These are phyloP conservation scores for Ophiostoma novo-ulmi DNA, from an alignment of 2,329 filamentous ascomycete species.

Conservation along the genomic window DNA sequence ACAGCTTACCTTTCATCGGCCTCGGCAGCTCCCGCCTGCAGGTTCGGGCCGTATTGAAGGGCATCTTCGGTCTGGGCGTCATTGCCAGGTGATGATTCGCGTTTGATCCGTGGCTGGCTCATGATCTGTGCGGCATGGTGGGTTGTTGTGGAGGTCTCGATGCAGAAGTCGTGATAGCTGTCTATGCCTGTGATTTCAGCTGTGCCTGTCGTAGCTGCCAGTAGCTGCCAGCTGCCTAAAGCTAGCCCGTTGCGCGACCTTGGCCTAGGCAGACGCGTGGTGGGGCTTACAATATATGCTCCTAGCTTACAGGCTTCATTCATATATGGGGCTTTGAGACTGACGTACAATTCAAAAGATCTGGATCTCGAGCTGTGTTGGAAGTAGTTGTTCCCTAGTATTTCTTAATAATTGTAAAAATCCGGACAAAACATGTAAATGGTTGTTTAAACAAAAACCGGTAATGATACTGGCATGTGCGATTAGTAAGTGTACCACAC, in stretches of 20 bases:
- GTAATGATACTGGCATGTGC: background rate
- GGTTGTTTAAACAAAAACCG: background rate
- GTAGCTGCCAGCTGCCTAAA: background rate
- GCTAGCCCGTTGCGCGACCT: background rate
- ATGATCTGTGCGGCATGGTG: slow-evolving; percentile 6
- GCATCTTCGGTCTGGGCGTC: slow-evolving; percentile 47
- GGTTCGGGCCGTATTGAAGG: slow-evolving; percentile 44
- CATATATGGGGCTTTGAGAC: too few relatives aligned
- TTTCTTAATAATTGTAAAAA: too few relatives aligned
- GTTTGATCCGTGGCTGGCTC: slow-evolving; percentile 16
- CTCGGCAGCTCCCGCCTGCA: slow-evolving; percentile 38
- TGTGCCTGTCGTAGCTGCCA: background rate
- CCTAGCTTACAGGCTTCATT: background rate
- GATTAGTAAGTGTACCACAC: background rate
- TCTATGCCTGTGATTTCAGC: background rate
- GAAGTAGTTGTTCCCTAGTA: too few relatives aligned
- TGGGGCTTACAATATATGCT: background rate
- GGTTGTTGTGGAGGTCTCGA: background rate
- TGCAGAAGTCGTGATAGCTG: background rate
- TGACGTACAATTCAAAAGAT: background rate
- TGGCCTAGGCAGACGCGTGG: background rate
- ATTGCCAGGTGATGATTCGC: slow-evolving; percentile 28
- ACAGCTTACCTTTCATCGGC: slow-evolving; percentile 34
- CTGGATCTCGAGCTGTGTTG: background rate
- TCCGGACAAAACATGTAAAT: background rate